A percentile compares a stretch with the other conserved stretches of the same genome.
These are phyloP conservation scores for Spergularia marina DNA, from an alignment of 148 eudicot genomes.

Conservation along the genomic window DNA sequence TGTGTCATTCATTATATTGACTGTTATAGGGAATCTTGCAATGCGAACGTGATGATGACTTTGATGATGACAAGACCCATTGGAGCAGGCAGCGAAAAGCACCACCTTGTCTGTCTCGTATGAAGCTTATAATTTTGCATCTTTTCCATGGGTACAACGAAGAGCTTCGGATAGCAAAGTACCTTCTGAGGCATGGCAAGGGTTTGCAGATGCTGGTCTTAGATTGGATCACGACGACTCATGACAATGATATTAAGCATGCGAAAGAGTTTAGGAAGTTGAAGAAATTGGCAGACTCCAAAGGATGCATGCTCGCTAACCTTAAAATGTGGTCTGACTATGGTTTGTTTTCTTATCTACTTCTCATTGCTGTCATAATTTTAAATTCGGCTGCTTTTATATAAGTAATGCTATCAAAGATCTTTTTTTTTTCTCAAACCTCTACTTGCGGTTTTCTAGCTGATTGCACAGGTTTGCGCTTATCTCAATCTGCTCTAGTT, in stretches of 20 bases:
- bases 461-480: no score
- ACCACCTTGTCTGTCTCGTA: constrained; percentile 8
- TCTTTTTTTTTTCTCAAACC: no score
- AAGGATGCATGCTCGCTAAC: not conserved
- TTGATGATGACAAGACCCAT: not conserved
- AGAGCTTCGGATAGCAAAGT: constrained; percentile 6
- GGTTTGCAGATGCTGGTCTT: not conserved
- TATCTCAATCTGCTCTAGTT: no score
- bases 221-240: not conserved
- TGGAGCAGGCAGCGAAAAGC: constrained; percentile 6
- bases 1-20: no score
- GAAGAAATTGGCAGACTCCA: constrained; percentile 1
- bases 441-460: no score
- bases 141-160: not conserved
- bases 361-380: no score
- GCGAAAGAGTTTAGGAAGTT: not conserved
- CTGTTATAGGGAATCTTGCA: constrained; percentile 5
- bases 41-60: not conserved
- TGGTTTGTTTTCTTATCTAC: no score
- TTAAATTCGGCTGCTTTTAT: no score
- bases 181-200: constrained; percentile 6
- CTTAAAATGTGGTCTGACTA: no score
- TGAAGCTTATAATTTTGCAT: not conserved
- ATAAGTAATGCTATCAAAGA: no score
- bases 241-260: not conserved